These are phyloP conservation scores for Amylocarpus encephaloides DNA, from an alignment of 2,329 filamentous ascomycete species.

Conservation along the genomic window DNA sequence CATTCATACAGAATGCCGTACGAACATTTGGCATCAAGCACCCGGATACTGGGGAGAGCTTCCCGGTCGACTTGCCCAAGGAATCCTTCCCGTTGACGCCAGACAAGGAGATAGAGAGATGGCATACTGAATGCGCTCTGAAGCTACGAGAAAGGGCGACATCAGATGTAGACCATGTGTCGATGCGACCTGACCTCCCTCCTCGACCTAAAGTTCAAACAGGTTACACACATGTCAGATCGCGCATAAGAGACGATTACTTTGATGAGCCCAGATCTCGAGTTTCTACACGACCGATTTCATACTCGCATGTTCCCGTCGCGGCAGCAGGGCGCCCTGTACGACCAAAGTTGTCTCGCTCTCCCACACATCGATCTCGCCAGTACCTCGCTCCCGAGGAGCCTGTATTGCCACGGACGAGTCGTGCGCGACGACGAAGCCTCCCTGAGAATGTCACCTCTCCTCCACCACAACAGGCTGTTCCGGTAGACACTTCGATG, in stretches of 20 bases:
- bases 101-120: constrained; percentile 74
- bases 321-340: constrained; percentile 15
- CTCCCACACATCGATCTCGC: constrained; percentile 30
- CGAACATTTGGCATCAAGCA: constrained; percentile 69
- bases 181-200: constrained; percentile 22
- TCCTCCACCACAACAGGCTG: constrained; percentile 25
- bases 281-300: constrained; percentile 16
- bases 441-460: constrained; percentile 26
- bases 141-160: constrained; percentile 58
- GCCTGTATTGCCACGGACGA: constrained; percentile 24
- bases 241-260: constrained; percentile 16
- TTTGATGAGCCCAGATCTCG: constrained; percentile 17
- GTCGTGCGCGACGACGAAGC: constrained; percentile 22
- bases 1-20: constrained; percentile 75
- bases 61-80: constrained; percentile 52
- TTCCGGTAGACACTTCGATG: constrained; percentile 31
- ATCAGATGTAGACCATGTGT: constrained; percentile 24
- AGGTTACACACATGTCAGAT: constrained; percentile 25
- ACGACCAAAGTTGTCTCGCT: constrained; percentile 27
- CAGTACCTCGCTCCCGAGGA: constrained; percentile 38
- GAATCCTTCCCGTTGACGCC: constrained; percentile 64
- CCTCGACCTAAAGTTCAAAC: constrained; percentile 26
- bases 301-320: constrained; percentile 19
- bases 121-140: constrained; percentile 75
- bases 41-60: constrained; percentile 64